These are phyloP conservation scores for Lentinula sp. DNA, from an alignment of 768 basidiomycete genomes.

Conservation along the genomic window DNA sequence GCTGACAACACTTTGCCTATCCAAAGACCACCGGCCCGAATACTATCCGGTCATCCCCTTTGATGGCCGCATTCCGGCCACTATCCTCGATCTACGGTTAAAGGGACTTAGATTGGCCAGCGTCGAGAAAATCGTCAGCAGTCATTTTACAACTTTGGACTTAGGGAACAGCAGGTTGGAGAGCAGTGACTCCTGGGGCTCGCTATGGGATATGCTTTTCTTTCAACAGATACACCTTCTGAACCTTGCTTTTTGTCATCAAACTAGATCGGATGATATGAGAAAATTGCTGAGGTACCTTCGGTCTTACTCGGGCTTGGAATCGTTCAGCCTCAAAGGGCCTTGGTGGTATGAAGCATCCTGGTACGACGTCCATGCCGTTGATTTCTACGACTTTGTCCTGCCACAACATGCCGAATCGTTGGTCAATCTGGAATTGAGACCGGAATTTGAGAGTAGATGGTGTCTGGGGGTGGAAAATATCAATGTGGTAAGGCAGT, in stretches of 20 bases:
- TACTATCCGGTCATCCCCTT: background rate
- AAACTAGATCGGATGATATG: background rate
- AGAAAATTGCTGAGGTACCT: background rate
- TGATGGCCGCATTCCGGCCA: background rate
- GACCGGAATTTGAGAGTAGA: background rate
- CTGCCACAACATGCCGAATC: background rate
- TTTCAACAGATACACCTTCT: background rate
- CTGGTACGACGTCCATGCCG: background rate
- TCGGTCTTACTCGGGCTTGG: slow-evolving; percentile 1
- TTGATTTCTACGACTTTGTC: background rate
- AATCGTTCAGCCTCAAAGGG: background rate
- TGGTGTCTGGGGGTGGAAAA: background rate
- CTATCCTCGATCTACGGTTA: background rate
- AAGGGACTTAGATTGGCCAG: background rate
- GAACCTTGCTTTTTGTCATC: background rate
- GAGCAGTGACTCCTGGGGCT: background rate
- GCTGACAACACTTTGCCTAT: background rate
- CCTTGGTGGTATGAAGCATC: background rate
- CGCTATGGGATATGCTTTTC: background rate
- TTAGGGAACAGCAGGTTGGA: background rate
- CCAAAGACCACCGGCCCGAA: background rate
- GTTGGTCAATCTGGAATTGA: background rate
- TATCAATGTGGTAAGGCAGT: background rate
- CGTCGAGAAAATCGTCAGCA: background rate
- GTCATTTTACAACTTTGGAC: background rate